These are phyloP conservation scores for Megacollybia marginata DNA, from an alignment of 768 basidiomycete genomes.

Conservation along the genomic window DNA sequence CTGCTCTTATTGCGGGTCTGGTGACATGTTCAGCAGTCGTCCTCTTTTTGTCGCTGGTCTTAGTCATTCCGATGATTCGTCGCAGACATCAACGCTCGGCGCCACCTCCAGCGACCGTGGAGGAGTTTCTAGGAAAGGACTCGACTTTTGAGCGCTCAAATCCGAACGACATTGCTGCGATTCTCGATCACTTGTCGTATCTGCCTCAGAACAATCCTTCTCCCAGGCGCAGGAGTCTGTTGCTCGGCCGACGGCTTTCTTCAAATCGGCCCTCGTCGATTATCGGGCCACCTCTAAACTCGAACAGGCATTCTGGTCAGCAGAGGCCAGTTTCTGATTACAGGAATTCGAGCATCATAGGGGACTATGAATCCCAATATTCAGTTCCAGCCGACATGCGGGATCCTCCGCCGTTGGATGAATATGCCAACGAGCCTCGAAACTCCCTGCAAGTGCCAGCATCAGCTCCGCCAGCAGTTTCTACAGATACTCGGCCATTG, in stretches of 20 bases:
- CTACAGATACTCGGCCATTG: not conserved
- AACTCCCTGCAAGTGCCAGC: not conserved
- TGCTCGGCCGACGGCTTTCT: not conserved
- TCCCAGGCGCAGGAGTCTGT: not conserved
- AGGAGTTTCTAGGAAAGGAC: not conserved
- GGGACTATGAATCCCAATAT: not conserved
- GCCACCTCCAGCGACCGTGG: not conserved
- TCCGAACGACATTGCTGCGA: not conserved
- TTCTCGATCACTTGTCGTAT: not conserved
- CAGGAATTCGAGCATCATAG: not conserved
- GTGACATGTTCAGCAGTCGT: not conserved
- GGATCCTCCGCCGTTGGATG: not conserved
- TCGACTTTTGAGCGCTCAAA: not conserved
- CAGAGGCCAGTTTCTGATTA: not conserved
- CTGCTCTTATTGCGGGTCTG: not conserved
- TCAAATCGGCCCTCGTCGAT: not conserved
- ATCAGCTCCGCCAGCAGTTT: not conserved
- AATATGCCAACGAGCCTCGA: not conserved
- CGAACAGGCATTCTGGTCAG: not conserved
- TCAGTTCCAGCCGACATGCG: not conserved
- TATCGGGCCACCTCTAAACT: not conserved
- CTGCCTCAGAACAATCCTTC: not conserved
- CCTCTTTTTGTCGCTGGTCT: not conserved
- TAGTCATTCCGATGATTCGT: not conserved
- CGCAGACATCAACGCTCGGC: not conserved